These are phyloP conservation scores for Chrysoporthe austroafricana DNA, from an alignment of 2,329 filamentous ascomycete species.

Conservation along the genomic window DNA sequence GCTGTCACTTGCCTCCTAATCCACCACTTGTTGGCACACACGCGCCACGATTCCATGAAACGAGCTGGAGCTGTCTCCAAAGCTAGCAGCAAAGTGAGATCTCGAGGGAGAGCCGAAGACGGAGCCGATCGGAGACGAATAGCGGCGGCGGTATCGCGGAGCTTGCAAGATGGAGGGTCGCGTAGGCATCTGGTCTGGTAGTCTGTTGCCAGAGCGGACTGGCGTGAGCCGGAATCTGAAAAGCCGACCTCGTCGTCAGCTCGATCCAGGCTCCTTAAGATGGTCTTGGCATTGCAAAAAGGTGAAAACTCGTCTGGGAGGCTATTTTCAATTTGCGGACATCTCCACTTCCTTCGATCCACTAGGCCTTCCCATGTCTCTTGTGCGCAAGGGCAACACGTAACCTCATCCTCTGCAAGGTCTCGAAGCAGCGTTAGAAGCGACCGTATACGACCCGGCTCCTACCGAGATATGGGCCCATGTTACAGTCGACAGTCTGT, in stretches of 20 bases:
- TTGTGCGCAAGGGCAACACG: not conserved
- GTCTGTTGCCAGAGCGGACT: not conserved
- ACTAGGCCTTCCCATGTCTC: not conserved
- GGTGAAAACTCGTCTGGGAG: not conserved
- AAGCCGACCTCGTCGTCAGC: not conserved
- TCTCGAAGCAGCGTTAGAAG: not conserved
- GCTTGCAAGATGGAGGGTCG: conserved; percentile 1
- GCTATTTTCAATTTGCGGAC: not conserved
- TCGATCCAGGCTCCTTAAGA: not conserved
- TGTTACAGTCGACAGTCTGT: conserved; percentile 8
- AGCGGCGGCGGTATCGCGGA: not conserved
- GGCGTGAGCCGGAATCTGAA: conserved; percentile 5
- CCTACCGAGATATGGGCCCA: not conserved
- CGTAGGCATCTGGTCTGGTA: not conserved
- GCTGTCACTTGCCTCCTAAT: not conserved
- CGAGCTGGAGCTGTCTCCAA: not conserved
- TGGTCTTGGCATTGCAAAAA: not conserved
- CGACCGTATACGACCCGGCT: not conserved
- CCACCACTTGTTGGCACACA: not conserved
- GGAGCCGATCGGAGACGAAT: not conserved
- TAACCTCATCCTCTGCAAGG: not conserved
- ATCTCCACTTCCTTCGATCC: not conserved
- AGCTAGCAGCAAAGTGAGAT: not conserved
- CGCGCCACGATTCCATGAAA: not conserved
- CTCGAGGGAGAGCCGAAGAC: not conserved